phyloP scores from a whole-genome alignment of 2,329 filamentous ascomycete species.

The Aureobasidium sp. region DNA sequence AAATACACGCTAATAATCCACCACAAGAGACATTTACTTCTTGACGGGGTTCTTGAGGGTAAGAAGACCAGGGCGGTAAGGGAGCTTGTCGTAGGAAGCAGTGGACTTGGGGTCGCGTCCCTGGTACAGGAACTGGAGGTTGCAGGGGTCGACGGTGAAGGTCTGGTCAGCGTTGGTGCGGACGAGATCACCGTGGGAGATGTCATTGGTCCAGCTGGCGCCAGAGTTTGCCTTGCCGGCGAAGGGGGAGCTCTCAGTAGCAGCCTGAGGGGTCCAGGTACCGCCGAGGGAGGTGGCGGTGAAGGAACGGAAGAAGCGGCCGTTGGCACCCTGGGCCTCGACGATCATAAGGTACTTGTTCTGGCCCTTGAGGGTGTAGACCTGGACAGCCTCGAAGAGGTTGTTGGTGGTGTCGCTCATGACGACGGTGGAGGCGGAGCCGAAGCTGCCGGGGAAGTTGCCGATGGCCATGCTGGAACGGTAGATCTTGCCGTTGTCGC shows the following conservation, averaged over 20 bases:
- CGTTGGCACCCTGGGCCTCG: constrained; percentile 49
- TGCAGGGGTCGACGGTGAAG: constrained; percentile 54
- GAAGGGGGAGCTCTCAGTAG: constrained; percentile 50
- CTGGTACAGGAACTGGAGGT: constrained; percentile 57
- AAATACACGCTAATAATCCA: neutral
- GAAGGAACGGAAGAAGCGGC: constrained; percentile 60
- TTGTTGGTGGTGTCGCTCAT: constrained; percentile 47
- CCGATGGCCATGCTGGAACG: constrained; percentile 53
- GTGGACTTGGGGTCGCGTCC: constrained; percentile 38
- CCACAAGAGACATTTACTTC: neutral
- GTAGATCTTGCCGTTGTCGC: constrained; percentile 61
- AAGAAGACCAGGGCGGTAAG: constrained; percentile 49
- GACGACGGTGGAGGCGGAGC: constrained; percentile 42
- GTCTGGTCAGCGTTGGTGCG: constrained; percentile 52
- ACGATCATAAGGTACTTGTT: constrained; percentile 60
- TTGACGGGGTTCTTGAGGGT: constrained; percentile 31
- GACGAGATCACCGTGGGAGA: constrained; percentile 57
- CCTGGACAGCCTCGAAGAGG: constrained; percentile 59
- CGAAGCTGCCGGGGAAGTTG: constrained; percentile 55
- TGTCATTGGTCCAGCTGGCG: constrained; percentile 57
- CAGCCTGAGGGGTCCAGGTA: constrained; percentile 50
- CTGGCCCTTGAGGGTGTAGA: constrained; percentile 51
- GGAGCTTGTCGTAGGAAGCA: constrained; percentile 41
- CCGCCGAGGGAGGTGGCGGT: constrained; percentile 50
- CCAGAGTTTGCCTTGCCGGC: constrained; percentile 60